These are phyloP conservation scores for Pichia gijzeniarum DNA, from an alignment of 805 yeast species.

Conservation along the genomic window DNA sequence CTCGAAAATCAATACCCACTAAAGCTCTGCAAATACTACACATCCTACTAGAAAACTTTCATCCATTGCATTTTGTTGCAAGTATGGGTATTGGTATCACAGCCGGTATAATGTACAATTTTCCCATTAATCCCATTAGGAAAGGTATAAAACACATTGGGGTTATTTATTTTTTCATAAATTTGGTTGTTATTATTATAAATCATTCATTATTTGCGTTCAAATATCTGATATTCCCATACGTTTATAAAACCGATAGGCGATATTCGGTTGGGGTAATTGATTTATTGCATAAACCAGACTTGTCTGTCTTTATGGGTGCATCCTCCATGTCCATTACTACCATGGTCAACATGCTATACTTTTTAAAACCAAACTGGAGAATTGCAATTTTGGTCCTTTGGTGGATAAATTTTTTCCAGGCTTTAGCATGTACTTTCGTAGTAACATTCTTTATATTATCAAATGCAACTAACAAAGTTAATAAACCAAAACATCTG, in stretches of 20 bases:
- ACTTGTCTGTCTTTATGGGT: conserved; percentile 61
- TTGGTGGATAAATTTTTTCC: conserved; percentile 65
- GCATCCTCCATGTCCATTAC: conserved; percentile 75
- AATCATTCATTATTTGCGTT: conserved; percentile 37
- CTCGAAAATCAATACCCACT: no score
- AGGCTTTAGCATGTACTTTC: conserved; percentile 57
- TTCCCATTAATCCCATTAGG: conserved; percentile 50
- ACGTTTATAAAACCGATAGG: conserved; percentile 3
- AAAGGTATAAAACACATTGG: conserved; percentile 36
- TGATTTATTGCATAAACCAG: conserved; percentile 34
- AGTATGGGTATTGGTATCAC: conserved; percentile 87
- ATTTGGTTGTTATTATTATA: conserved; percentile 41
- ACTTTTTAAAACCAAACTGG: conserved; percentile 36
- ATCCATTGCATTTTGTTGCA: conserved; percentile 60
- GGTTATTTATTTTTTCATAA: conserved; percentile 55
- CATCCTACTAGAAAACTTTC: conserved; percentile 21
- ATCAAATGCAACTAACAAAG: conserved; percentile 7
- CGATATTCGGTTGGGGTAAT: conserved; percentile 16
- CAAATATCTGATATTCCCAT: conserved; percentile 33
- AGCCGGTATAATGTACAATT: conserved; percentile 50
- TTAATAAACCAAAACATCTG: neutral
- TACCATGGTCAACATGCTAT: conserved; percentile 55
- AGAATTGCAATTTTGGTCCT: conserved; percentile 48
- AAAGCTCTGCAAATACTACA: neutral
- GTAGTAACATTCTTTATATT: conserved; percentile 48